Percentiles rank a stretch among this genome's conserved stretches.
These are phyloP conservation scores for Chalciporus piperatoides DNA, from an alignment of 1,284 basidiomycete species.

Conservation along the genomic window DNA sequence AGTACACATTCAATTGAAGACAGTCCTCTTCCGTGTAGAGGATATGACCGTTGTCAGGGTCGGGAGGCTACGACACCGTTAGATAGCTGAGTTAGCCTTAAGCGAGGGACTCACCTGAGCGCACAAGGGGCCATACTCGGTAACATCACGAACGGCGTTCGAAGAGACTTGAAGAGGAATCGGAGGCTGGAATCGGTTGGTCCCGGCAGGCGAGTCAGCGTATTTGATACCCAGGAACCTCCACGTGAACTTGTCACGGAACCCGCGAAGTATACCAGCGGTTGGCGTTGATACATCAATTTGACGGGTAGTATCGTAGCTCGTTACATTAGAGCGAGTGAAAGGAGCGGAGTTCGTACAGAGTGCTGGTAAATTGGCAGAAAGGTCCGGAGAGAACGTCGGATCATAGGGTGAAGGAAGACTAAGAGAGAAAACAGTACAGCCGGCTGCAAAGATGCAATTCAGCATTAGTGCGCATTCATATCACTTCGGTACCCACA, in stretches of 20 bases:
- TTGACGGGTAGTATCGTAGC: slow-evolving; percentile 15
- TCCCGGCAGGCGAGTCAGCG: slow-evolving; percentile 5
- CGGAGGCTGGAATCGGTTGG: slow-evolving; percentile 14
- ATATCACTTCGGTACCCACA: neutral
- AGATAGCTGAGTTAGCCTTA: neutral
- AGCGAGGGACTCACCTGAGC: slow-evolving; percentile 9
- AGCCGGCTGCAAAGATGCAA: slow-evolving; percentile 5
- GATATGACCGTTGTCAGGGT: slow-evolving; percentile 10
- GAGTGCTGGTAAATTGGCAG: slow-evolving; percentile 7
- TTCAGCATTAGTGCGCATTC: neutral
- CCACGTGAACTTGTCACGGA: slow-evolving; percentile 19
- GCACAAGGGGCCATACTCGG: slow-evolving; percentile 14
- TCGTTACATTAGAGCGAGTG: slow-evolving; percentile 20
- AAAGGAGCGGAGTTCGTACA: slow-evolving; percentile 21
- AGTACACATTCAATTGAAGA: slow-evolving; percentile 18
- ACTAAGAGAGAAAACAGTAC: slow-evolving; percentile 10
- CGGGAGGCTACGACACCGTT: slow-evolving; percentile 3
- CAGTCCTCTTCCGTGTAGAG: slow-evolving; percentile 15
- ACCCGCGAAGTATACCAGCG: slow-evolving; percentile 17
- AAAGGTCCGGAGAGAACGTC: neutral
- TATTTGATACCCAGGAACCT: slow-evolving; percentile 20
- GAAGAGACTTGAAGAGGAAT: slow-evolving; percentile 8
- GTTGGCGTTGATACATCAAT: slow-evolving; percentile 13
- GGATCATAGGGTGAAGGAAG: neutral
- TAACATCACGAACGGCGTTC: slow-evolving; percentile 2